phyloP scores from a whole-genome alignment of 148 eudicot species.

The Cornus kousa region DNA sequence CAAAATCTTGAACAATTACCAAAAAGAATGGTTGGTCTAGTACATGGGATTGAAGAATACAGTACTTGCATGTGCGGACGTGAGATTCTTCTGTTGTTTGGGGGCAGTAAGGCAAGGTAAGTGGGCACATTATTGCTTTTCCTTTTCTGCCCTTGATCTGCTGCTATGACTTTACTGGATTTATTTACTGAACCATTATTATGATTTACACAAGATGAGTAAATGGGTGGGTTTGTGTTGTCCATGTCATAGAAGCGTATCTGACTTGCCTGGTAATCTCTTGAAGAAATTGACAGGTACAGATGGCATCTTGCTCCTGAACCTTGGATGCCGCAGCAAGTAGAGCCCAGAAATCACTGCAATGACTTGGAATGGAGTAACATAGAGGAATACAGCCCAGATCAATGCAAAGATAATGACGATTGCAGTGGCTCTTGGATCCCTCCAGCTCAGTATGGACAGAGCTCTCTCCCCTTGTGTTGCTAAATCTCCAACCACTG shows the following conservation, averaged over 20 bases:
- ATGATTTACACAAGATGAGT: conserved; percentile 18
- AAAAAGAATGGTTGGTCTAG: conserved; percentile 8
- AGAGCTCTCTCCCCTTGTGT: conserved; percentile 86
- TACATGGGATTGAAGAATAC: conserved; percentile 6
- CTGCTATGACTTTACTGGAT: not conserved
- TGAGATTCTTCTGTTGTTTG: conserved; percentile 1
- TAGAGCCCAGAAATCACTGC: conserved; percentile 70
- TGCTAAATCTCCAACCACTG: conserved; percentile 82
- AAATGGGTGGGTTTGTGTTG: not conserved
- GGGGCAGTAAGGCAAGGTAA: not conserved
- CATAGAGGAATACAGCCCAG: conserved; percentile 73
- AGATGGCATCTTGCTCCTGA: conserved; percentile 76
- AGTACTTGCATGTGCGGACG: not conserved
- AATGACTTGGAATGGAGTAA: conserved; percentile 82
- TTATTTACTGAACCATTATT: conserved; percentile 10
- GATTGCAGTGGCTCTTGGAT: conserved; percentile 87
- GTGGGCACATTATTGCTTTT: not conserved
- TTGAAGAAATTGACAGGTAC: conserved; percentile 96
- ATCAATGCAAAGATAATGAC: conserved; percentile 67
- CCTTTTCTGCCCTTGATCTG: not conserved
- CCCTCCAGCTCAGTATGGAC: conserved; percentile 84
- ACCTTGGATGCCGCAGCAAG: conserved; percentile 79
- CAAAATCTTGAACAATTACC: conserved; percentile 11
- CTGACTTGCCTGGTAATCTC: conserved; percentile 81
- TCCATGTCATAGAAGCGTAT: conserved; percentile 60